phyloP scores from a whole-genome alignment of 169 alveolate genomes.

The Plasmodium chabaudi region DNA sequence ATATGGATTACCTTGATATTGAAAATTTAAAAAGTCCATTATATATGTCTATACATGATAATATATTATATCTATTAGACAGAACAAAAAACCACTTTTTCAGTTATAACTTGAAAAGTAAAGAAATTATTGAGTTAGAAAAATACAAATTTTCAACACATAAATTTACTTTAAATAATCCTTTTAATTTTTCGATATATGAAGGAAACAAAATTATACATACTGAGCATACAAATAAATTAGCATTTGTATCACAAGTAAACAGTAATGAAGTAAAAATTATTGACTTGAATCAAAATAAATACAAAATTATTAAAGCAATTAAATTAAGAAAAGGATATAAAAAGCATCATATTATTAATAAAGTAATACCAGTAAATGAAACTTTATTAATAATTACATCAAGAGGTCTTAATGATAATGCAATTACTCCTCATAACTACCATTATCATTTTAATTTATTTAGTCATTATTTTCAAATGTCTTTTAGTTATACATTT shows the following conservation, averaged over 20 bases:
- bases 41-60: conserved; percentile 22
- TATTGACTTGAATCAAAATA: conserved; percentile 51
- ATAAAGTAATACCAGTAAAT: conserved; percentile 43
- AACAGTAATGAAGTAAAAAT: conserved; percentile 71
- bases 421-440: conserved; percentile 5
- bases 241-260: conserved; percentile 75
- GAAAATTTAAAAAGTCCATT: conserved; percentile 43
- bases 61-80: conserved; percentile 53
- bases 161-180: conserved; percentile 34
- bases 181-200: conserved; percentile 52
- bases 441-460: conserved; percentile 74
- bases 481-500: conserved; percentile 61
- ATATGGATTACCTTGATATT: conserved; percentile 19
- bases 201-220: conserved; percentile 20
- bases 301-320: conserved; percentile 67
- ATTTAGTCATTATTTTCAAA: conserved; percentile 58
- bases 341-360: conserved; percentile 25
- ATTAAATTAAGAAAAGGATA: conserved; percentile 53
- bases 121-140: conserved; percentile 39
- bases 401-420: conserved; percentile 13
- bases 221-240: conserved; percentile 25
- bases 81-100: conserved; percentile 27
- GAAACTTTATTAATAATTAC: conserved; percentile 72
- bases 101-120: conserved; percentile 45
- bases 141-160: conserved; percentile 17